Evolutionary conservation across 495 filamentous ascomycete species (phyloP).

Genomic region (Aspergillus nanangensis): DNA sequence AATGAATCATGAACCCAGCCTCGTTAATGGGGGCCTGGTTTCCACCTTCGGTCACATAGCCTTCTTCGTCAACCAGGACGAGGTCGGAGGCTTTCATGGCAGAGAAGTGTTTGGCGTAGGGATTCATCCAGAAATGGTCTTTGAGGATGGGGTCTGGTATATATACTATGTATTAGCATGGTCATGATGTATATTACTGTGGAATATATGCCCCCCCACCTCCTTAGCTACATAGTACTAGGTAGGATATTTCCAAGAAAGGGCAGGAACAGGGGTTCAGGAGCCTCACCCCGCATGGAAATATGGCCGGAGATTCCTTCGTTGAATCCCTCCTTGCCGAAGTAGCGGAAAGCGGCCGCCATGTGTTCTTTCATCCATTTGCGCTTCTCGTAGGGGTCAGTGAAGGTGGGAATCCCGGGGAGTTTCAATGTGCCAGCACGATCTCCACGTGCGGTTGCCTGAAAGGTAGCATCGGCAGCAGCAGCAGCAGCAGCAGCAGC

Average conservation of each 20-base stretch:
- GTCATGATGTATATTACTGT: not conserved
- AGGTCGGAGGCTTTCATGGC: conserved; percentile 46
- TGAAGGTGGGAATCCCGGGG: conserved; percentile 54
- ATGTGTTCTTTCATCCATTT: conserved; percentile 68
- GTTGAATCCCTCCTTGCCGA: conserved; percentile 64
- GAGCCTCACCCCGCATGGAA: conserved; percentile 38
- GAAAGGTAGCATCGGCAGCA: conserved; percentile 17
- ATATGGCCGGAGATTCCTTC: conserved; percentile 68
- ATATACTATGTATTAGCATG: not conserved
- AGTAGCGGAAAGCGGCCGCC: conserved; percentile 68
- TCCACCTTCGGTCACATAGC: conserved; percentile 50
- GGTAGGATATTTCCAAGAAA: not conserved
- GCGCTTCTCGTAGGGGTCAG: conserved; percentile 54
- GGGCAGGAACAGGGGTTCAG: not conserved
- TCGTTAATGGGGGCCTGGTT: conserved; percentile 51
- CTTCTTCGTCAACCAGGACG: conserved; percentile 45
- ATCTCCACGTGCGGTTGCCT: conserved; percentile 36
- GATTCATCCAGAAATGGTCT: conserved; percentile 66
- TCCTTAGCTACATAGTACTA: too few relatives aligned
- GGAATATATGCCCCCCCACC: not conserved
- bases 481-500: not conserved
- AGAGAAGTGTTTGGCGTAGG: conserved; percentile 56
- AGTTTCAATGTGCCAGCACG: conserved; percentile 43
- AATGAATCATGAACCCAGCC: conserved; percentile 66
- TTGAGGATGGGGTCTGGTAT: conserved; percentile 37